phyloP scores from a whole-genome alignment of 1,284 basidiomycete species.

The Albatrellus sp. region DNA sequence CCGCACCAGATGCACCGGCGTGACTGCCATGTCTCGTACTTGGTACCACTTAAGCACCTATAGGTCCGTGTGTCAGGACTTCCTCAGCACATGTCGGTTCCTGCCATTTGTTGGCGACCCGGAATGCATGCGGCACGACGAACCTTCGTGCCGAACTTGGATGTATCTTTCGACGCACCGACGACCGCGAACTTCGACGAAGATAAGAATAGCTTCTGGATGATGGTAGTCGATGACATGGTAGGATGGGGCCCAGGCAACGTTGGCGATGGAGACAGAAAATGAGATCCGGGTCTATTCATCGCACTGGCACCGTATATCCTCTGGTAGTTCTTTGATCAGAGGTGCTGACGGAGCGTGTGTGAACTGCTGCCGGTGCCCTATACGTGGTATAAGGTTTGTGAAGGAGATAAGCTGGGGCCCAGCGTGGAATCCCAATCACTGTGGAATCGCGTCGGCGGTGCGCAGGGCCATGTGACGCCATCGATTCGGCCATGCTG shows the following conservation, averaged over 20 bases:
- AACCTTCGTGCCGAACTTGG: slow-evolving; percentile 62
- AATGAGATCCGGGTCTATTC: no score
- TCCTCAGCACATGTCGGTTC: not conserved
- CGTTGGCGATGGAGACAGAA: no score
- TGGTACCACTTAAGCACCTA: slow-evolving; percentile 72
- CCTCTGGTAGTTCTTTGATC: no score
- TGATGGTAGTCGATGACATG: slow-evolving; percentile 11
- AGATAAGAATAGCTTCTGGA: slow-evolving; percentile 49
- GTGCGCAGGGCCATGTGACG: no score
- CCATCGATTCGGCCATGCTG: no score
- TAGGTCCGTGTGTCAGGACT: not conserved
- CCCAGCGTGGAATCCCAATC: no score
- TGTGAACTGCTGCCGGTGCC: no score
- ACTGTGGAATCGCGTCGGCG: no score
- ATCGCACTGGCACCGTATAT: no score
- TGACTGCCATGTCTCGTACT: slow-evolving; percentile 44
- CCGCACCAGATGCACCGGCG: slow-evolving; percentile 57
- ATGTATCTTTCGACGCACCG: slow-evolving; percentile 66
- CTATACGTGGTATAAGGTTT: no score
- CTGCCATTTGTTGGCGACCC: slow-evolving; percentile 1
- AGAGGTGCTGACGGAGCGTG: not conserved
- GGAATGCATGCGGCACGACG: slow-evolving; percentile 5
- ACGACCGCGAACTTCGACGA: slow-evolving; percentile 60
- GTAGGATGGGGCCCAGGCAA: not conserved
- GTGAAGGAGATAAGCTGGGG: no score